A percentile compares a stretch with the other conserved stretches of the same genome.
phyloP scores from a whole-genome alignment of 805 yeast genomes.

The Novakomyces olei region DNA sequence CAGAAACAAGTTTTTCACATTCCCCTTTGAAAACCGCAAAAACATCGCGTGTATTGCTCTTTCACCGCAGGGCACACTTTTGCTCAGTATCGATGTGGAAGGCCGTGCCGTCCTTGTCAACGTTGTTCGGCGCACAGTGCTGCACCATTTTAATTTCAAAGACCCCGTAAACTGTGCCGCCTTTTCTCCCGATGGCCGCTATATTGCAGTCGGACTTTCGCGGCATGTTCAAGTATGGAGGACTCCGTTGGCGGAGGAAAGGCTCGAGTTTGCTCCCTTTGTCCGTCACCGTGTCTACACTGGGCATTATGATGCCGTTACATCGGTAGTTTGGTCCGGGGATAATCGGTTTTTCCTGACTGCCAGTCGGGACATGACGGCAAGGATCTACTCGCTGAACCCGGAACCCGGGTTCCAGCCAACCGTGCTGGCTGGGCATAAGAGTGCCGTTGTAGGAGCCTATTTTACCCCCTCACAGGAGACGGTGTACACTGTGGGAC shows the following conservation, averaged over 20 bases:
- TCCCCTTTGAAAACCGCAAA: slow-evolving; percentile 79
- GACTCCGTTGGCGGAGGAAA: slow-evolving; percentile 61
- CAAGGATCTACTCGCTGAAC: slow-evolving; percentile 58
- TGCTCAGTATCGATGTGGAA: slow-evolving; percentile 61
- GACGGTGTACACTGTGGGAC: slow-evolving; percentile 69
- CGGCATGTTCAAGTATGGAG: slow-evolving; percentile 81
- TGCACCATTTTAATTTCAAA: slow-evolving; percentile 86
- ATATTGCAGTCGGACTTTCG: slow-evolving; percentile 68
- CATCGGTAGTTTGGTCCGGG: slow-evolving; percentile 63
- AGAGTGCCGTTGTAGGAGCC: slow-evolving; percentile 70
- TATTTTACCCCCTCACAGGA: slow-evolving; percentile 79
- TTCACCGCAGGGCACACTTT: slow-evolving; percentile 57
- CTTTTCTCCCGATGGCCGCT: slow-evolving; percentile 73
- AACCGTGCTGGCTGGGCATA: slow-evolving; percentile 75
- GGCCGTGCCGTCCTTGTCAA: slow-evolving; percentile 87
- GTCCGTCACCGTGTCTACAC: slow-evolving; percentile 75
- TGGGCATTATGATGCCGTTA: slow-evolving; percentile 73
- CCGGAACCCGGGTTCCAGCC: slow-evolving; percentile 54
- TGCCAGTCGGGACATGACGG: slow-evolving; percentile 74
- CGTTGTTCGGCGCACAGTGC: slow-evolving; percentile 55
- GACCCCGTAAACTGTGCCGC: slow-evolving; percentile 50
- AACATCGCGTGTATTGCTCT: slow-evolving; percentile 60
- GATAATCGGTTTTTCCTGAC: slow-evolving; percentile 78
- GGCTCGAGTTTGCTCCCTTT: slow-evolving; percentile 88
- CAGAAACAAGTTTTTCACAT: slow-evolving; percentile 59